Percentiles rank a stretch among this genome's conserved stretches.
phyloP scores from a whole-genome alignment of 805 yeast species.

The Candida sphagnicola region DNA sequence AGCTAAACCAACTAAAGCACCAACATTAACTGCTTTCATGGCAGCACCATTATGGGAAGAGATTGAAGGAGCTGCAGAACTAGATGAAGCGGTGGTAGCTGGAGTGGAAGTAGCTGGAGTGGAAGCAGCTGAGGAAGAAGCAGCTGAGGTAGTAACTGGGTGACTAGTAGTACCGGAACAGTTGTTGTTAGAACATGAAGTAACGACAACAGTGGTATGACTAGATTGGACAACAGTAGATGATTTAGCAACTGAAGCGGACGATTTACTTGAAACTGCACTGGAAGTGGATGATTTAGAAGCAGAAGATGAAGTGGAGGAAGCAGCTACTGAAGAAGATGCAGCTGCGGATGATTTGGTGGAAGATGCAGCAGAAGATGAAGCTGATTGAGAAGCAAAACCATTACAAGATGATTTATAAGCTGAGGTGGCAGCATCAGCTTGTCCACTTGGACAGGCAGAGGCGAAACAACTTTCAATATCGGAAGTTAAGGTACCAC shows the following conservation, averaged over 20 bases:
- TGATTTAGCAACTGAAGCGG: conserved; percentile 9
- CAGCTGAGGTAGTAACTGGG: conserved; percentile 15
- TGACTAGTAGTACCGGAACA: too few relatives aligned
- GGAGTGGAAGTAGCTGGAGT: conserved; percentile 7
- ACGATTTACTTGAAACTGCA: conserved; percentile 8
- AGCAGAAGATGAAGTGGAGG: conserved; percentile 11
- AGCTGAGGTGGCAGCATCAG: conserved; percentile 54
- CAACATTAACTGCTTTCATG: conserved; percentile 16
- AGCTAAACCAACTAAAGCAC: conserved; percentile 36
- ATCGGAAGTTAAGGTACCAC: conserved; percentile 50
- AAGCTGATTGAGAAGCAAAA: conserved; percentile 23
- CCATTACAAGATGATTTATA: conserved; percentile 53
- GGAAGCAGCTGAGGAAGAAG: conserved; percentile 15
- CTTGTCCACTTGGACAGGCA: conserved; percentile 64
- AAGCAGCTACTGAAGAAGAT: conserved; percentile 15
- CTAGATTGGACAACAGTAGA: too few relatives aligned
- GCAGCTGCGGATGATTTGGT: conserved; percentile 16
- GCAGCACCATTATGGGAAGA: conserved; percentile 21
- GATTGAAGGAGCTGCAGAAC: conserved; percentile 5
- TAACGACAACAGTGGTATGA: conserved; percentile 1
- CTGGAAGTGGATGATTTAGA: conserved; percentile 13
- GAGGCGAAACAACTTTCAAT: conserved; percentile 60
- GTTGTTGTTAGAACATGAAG: conserved; percentile 8
- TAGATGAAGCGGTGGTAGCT: conserved; percentile 6
- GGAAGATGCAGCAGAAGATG: conserved; percentile 18